phyloP scores from a whole-genome alignment of 352 stramenopile species.

The Ophiocytium majus region DNA sequence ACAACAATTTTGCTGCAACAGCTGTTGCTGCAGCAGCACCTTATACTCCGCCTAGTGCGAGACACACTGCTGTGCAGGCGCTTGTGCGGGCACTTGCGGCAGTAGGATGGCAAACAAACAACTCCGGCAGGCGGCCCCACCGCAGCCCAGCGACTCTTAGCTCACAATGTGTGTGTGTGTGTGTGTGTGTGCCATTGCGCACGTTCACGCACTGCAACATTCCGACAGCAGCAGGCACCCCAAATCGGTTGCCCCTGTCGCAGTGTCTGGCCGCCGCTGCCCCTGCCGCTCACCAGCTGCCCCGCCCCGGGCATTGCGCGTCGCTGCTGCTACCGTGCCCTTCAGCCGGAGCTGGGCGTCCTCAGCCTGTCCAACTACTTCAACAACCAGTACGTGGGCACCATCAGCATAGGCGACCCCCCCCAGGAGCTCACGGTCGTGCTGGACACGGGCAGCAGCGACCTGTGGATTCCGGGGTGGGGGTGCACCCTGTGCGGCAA shows the following conservation, averaged over 20 bases:
- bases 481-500: slow-evolving; percentile 66
- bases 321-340: not conserved
- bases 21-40: too few species aligned
- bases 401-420: slow-evolving; percentile 52
- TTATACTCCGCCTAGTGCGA: too few species aligned
- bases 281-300: not conserved
- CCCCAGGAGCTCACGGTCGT: slow-evolving; percentile 52
- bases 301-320: not conserved
- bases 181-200: not conserved
- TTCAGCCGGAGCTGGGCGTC: slow-evolving; percentile 6
- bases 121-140: too few species aligned
- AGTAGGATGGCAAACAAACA: too few species aligned
- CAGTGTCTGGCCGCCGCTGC: not conserved
- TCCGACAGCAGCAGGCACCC: not conserved
- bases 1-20: too few species aligned
- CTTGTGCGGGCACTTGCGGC: too few species aligned
- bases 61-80: not conserved
- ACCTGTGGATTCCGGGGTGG: slow-evolving; percentile 59
- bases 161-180: not conserved
- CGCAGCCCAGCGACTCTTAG: not conserved
- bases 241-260: not conserved
- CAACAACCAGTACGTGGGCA: slow-evolving; percentile 59
- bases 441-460: slow-evolving; percentile 56
- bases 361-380: slow-evolving; percentile 55
- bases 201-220: not conserved